Conservation (phyloP, 2,329 filamentous ascomycete species). For the Emergomyces orientalis region DNA sequence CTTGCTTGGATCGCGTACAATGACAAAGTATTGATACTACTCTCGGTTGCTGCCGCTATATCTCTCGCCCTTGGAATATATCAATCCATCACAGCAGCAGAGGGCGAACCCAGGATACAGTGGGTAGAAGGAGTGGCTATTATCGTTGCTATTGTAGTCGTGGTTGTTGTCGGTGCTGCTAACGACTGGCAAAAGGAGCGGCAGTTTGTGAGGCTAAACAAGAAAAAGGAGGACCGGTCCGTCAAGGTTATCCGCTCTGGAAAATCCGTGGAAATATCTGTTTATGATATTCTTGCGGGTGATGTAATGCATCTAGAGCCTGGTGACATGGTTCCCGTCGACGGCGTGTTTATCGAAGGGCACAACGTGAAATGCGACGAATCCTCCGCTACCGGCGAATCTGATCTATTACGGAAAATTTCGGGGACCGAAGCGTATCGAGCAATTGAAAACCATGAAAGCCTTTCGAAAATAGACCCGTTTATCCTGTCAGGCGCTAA, state of each 20-base stretch:
- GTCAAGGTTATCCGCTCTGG: conserved; percentile 72
- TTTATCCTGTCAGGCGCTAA: conserved; percentile 76
- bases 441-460: conserved; percentile 52
- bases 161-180: conserved; percentile 52
- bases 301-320: conserved; percentile 65
- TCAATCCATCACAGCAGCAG: conserved; percentile 54
- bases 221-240: conserved; percentile 65
- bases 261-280: conserved; percentile 57
- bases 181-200: conserved; percentile 62
- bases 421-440: conserved; percentile 55
- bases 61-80: conserved; percentile 67
- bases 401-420: conserved; percentile 60
- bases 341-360: conserved; percentile 60
- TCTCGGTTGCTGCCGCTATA: conserved; percentile 62
- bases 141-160: conserved; percentile 55
- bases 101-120: conserved; percentile 43
- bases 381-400: conserved; percentile 68
- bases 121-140: conserved; percentile 63
- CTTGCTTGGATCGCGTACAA: conserved; percentile 74
- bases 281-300: conserved; percentile 63
- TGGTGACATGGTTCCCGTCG: conserved; percentile 62
- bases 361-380: conserved; percentile 62
- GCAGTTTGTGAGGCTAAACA: conserved; percentile 58
- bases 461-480: conserved; percentile 59
- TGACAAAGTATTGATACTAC: conserved; percentile 66